Evolutionary conservation across 2,329 filamentous ascomycete genomes (phyloP), one percentile per base, ranked within the genome.

Genomic region (Leptographium flavum): DNA sequence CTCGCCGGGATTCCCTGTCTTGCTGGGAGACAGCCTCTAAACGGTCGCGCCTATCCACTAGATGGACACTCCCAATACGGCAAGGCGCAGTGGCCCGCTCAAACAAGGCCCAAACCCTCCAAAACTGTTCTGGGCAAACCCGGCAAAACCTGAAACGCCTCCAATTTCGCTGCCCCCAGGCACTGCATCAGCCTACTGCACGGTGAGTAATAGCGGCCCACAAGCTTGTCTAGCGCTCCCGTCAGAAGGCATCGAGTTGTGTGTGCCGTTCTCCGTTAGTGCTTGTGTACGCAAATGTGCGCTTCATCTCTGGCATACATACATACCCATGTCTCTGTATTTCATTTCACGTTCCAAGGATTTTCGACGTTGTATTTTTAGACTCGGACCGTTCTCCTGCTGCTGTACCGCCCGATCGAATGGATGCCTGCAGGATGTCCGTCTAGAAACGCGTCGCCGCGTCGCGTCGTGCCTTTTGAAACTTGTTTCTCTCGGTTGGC

Each of bases 201-300:
- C 21, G 22, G 15, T 37, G 17, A 40, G 21, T 28, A 39, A 17
- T 25, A 8, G 39, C n/a, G n/a, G 13, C 39, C 39, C 39, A 32
- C 39, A 31, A 27, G 32, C 19, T 15, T 41, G 28, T n/a, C 40
- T 42, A 42, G 30, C 39, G 39, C 40, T 42, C 40, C 40, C 40
- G 40, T 27, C 40, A 25, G 13, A 28, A 41, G 39, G 19, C n/a
- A 35, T 37, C 21, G 19, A 19, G 39, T 41, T 32, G 39, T 40
- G 17, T n/a, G 39, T 19, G 35, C 15, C 15, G 19, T 17, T 15
- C 17, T 22, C 11, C 19, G 35, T 6, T 9, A 37, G 22, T n/a
- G 23, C 11, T 5, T 7, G 13, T 7, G 35, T 32, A 32, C 31
- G 13, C 11, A 5, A 13, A 21, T 21, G 30, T 31, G 14, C 30